Evolutionary conservation across 2,329 filamentous ascomycete species (phyloP).

Genomic region (Colletotrichum gloeosporioides): DNA sequence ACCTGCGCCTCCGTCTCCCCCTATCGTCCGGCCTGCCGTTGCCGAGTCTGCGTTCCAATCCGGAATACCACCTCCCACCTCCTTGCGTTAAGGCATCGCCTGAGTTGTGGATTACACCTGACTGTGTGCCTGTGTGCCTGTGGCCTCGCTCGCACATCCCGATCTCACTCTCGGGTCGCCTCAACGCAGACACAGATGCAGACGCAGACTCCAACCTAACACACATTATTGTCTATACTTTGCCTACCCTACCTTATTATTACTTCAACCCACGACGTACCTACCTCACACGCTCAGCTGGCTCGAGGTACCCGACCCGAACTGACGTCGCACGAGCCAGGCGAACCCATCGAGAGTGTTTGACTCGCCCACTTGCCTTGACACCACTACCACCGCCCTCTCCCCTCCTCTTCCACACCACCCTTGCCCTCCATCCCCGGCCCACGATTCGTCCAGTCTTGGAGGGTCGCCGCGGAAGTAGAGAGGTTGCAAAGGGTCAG

Average conservation of each 20-base stretch:
- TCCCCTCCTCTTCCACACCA: not conserved
- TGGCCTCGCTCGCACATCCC: not conserved
- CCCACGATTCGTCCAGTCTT: not conserved
- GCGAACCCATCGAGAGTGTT: not conserved
- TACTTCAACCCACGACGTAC: not conserved
- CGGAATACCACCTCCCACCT: not conserved
- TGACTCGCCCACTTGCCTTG: slow-evolving; percentile 10
- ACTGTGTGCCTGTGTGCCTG: not conserved
- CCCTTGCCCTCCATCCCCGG: not conserved
- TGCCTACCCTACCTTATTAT: not conserved
- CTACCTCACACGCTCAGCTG: not conserved
- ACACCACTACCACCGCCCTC: not conserved
- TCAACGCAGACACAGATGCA: not conserved
- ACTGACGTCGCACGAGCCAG: slow-evolving; percentile 17
- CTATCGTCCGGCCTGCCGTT: not conserved
- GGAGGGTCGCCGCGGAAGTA: slow-evolving; percentile 1
- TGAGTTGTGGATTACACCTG: not conserved
- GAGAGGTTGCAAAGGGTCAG: not conserved
- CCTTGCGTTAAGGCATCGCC: not conserved
- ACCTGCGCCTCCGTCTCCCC: not conserved
- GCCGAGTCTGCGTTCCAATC: not conserved
- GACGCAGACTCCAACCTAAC: not conserved
- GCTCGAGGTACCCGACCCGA: slow-evolving; percentile 6
- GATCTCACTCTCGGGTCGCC: not conserved
- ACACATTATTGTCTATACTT: not conserved